Evolutionary conservation across 1,139 yeast species (phyloP), one percentile per base, ranked within the genome.

Genomic region (Zygoascus meyerae): DNA sequence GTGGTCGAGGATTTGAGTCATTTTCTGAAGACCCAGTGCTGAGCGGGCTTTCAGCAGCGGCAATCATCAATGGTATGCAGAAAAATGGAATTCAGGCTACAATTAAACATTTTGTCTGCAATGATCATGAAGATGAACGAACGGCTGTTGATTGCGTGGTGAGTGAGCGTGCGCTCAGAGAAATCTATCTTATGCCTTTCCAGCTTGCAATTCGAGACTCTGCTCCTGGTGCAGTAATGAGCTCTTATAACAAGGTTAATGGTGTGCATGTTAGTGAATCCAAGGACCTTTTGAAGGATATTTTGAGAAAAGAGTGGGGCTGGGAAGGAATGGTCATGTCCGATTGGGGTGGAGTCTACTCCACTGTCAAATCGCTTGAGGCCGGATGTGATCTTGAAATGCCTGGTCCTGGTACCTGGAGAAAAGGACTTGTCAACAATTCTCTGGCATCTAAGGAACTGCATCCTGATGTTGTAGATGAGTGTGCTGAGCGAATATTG

Each of bases 1-100:
- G 83, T 17, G 85, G 85, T 11, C 66, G 85, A 50, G 77, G 78
- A 1, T 80, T 79, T 56, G 86, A 80, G 62, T 72, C 79, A 33
- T 80, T 75, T 62, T 68, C 79, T 15, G 85, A 79, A 63, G 85
- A 80, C 58, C 84, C 84, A 6, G 68, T 71, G 32, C 65, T 79
- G 41, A 69, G 80, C 10, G 85, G 85, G 37, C 61, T 69, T 37
- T 68, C 73, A 15, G 74, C 84, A 33, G 68, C 77, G 18, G 63
- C 70, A 16, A 66, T 77, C 38, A 67, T 79, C 51, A 65, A 69
- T 38, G 86, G 85, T 47, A 74, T 79, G 48, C 84, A 80, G 61
- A 61, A 66, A 38, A 66, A 70, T 45, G 71, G 75, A 39, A 69
- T 79, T 48, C 74, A 73, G 44, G 83, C 84, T 6, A 73, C 81